These are phyloP conservation scores for Wickerhamiella sergipiensis DNA, from an alignment of 805 yeast species.

Conservation along the genomic window DNA sequence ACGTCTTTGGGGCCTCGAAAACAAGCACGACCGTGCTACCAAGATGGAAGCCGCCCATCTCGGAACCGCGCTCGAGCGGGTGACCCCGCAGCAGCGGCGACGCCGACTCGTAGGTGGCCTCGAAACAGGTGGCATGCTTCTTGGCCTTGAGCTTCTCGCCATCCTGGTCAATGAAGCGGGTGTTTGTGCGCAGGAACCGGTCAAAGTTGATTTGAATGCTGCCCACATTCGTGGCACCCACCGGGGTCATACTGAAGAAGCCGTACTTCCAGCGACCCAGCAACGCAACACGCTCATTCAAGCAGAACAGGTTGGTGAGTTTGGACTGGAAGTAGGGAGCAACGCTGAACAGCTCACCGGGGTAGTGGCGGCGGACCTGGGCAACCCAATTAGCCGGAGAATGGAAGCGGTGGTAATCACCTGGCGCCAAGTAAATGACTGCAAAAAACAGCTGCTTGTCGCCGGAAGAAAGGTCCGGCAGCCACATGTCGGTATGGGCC, in stretches of 20 bases:
- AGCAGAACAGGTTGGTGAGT: constrained; percentile 70
- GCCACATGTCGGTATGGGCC: constrained; percentile 8
- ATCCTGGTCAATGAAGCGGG: constrained; percentile 17
- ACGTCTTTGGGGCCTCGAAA: constrained; percentile 84
- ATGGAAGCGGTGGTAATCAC: constrained; percentile 95
- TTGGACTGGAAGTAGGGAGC: constrained; percentile 92
- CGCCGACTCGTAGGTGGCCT: constrained; percentile 81
- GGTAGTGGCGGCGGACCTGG: constrained; percentile 82
- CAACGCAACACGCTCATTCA: constrained; percentile 90
- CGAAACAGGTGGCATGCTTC: constrained; percentile 69
- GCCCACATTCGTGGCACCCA: constrained; percentile 98
- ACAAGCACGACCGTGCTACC: constrained; percentile 96
- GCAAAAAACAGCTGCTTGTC: constrained; percentile 64
- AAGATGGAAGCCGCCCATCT: constrained; percentile 92
- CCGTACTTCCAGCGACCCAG: constrained; percentile 96
- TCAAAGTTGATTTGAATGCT: constrained; percentile 86
- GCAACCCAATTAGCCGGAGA: constrained; percentile 96
- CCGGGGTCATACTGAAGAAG: constrained; percentile 96
- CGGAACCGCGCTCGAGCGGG: constrained; percentile 83
- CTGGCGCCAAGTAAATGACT: constrained; percentile 93
- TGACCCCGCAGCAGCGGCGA: constrained; percentile 66
- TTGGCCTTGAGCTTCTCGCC: constrained; percentile 30
- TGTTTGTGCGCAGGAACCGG: constrained; percentile 76
- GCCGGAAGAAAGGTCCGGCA: constrained; percentile 19
- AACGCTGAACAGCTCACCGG: constrained; percentile 89